phyloP scores from a whole-genome alignment of 1,284 basidiomycete species.

The Ganoderma boninense region DNA sequence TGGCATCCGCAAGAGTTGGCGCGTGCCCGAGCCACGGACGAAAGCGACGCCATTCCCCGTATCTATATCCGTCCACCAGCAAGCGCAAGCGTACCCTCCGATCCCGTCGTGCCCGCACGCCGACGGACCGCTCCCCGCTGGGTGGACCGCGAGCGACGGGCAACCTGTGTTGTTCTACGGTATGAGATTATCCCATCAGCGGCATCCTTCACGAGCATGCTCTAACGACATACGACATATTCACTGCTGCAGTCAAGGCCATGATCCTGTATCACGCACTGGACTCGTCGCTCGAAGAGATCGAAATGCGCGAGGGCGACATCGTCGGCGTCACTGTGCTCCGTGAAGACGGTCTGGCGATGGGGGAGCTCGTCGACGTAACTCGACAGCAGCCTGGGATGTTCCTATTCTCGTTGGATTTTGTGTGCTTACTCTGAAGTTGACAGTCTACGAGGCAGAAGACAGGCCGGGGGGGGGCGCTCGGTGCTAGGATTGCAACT shows the following conservation, averaged over 20 bases:
- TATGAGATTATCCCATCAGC: constrained; percentile 35
- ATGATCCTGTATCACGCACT: constrained; percentile 92
- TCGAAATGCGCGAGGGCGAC: constrained; percentile 91
- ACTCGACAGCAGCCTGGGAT: constrained; percentile 79
- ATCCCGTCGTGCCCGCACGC: background rate
- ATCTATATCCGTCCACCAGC: background rate
- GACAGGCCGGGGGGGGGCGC: too few relatives aligned
- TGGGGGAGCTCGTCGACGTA: constrained; percentile 87
- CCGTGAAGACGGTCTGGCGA: constrained; percentile 97
- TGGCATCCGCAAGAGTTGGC: background rate
- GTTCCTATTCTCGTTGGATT: constrained; percentile 94
- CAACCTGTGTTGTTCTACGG: constrained; percentile 86
- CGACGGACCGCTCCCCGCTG: background rate
- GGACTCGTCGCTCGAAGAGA: constrained; percentile 77
- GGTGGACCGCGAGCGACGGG: constrained; percentile 69
- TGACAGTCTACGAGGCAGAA: background rate
- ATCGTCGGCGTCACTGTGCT: constrained; percentile 93
- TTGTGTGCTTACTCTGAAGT: constrained; percentile 74
- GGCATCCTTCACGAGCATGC: background rate
- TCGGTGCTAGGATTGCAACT: too few relatives aligned
- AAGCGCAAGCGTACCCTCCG: background rate
- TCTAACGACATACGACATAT: background rate
- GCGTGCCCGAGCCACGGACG: background rate
- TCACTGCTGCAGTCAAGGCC: constrained; percentile 75
- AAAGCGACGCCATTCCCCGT: background rate